Evolutionary conservation across 2,329 filamentous ascomycete genomes (phyloP).

Genomic region (Cladorrhinum sp.): DNA sequence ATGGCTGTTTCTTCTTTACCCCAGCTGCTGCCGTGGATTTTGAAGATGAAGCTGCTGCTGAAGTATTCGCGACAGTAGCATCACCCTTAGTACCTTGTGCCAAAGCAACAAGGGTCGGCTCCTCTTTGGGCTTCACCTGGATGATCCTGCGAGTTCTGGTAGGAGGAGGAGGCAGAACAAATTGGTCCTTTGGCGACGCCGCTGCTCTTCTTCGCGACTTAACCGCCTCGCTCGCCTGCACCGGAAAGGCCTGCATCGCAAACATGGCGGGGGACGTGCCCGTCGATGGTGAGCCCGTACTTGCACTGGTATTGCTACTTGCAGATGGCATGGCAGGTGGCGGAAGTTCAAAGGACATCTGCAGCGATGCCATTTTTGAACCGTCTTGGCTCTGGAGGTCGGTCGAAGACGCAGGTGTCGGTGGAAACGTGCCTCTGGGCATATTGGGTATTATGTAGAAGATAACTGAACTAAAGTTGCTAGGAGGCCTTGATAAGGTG

Average conservation of each 20-base stretch:
- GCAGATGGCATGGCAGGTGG: slow-evolving; percentile 63
- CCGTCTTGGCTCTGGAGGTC: slow-evolving; percentile 74
- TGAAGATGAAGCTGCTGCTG: slow-evolving; percentile 27
- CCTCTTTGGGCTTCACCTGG: slow-evolving; percentile 78
- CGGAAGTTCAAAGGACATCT: slow-evolving; percentile 71
- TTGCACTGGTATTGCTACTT: slow-evolving; percentile 28
- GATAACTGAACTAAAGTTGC: background rate
- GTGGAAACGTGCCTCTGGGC: slow-evolving; percentile 65
- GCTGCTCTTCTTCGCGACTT: slow-evolving; percentile 54
- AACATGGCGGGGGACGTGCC: slow-evolving; percentile 1
- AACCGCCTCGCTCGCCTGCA: slow-evolving; percentile 44
- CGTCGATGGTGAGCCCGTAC: slow-evolving; percentile 33
- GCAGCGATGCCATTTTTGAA: slow-evolving; percentile 57
- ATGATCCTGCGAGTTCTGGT: slow-evolving; percentile 94
- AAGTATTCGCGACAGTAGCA: slow-evolving; percentile 13
- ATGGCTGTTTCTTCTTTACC: slow-evolving; percentile 74
- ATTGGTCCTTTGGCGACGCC: slow-evolving; percentile 57
- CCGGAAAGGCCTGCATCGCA: slow-evolving; percentile 33
- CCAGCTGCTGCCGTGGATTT: slow-evolving; percentile 29
- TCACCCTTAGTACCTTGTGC: slow-evolving; percentile 10
- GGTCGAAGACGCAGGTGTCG: slow-evolving; percentile 75
- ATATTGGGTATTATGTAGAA: slow-evolving; percentile 42
- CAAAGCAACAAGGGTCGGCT: slow-evolving; percentile 36
- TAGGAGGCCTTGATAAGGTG: background rate
- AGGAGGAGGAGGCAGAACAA: slow-evolving; percentile 85